Base-by-base conservation (phyloP, 495 filamentous ascomycete species). In the Penicilliopsis zonata region DNA sequence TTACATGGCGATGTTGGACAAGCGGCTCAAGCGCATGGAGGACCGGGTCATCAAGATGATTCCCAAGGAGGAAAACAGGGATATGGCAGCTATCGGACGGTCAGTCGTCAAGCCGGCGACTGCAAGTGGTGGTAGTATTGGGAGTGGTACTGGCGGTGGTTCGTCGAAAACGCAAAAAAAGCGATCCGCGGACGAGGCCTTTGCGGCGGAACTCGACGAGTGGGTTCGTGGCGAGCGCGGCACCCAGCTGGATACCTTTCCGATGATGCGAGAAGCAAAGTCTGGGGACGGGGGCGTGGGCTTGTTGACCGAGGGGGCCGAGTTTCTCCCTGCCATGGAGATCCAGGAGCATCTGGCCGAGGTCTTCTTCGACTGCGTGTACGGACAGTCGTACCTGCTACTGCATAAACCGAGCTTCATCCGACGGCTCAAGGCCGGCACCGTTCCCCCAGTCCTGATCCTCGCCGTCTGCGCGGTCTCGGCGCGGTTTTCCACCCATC, bases 1-100 rank as follows among this genome's bases (percentile, higher is more conserved):
- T 53, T 98, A 96, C 55, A 98, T 96, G 90, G 88, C 88, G 10
- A 98, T 94, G 88, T 57, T 96, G 41, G 90, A 98, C 54, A 92
- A 93, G 54, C 66, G 88, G 34, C 52, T 90, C 36, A 88, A 85
- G 61, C 63, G 86, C 32, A 98, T 98, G 90, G 90, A 98, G 55
- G 90, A 98, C 45, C 77, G 88, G 25, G 86, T 98, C 26, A 92
- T 95, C 61, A 95, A 94, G 53, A 79, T 86, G 33, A 79, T 98
- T 12, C 90, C 90, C 4, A 93, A 86, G 46, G 74, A 85, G 19
- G 85, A 90, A 43, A 50, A 64, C 18, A 59, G 61, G 29, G 64
- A 70, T 36, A 68, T 77, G 36, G 50, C 65, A 9, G 59, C 65
- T 10, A 77, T 86, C 28, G 78, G 74, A 7, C 66, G 86, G 37